A percentile compares a stretch with the other conserved stretches of the same genome.
Evolutionary conservation across 345 rosid genomes (phyloP).

Genomic region (Boechera divaricarpa): DNA sequence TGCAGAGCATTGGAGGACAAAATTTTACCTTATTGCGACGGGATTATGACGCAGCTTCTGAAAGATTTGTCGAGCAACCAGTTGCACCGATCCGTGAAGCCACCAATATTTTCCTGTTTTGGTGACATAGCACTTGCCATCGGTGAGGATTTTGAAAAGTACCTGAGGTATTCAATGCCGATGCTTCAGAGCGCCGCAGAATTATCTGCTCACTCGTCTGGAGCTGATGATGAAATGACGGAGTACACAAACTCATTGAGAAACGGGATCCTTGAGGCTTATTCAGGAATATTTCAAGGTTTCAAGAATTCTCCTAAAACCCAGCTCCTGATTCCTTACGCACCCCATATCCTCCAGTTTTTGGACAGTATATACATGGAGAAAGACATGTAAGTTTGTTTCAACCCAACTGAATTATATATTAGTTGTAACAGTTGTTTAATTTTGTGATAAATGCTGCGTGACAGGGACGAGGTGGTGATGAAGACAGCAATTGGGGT

Average conservation of each 20-base stretch:
- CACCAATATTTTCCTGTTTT: constrained; percentile 76
- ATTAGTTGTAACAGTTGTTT: background rate
- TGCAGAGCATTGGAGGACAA: constrained; percentile 74
- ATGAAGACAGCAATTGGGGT: constrained; percentile 83
- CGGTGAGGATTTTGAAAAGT: constrained; percentile 75
- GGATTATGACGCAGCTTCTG: constrained; percentile 81
- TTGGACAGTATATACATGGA: constrained; percentile 79
- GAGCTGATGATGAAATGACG: constrained; percentile 73
- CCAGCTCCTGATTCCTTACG: constrained; percentile 71
- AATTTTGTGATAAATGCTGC: background rate
- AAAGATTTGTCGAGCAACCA: constrained; percentile 82
- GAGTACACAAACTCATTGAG: constrained; percentile 76
- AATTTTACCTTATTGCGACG: constrained; percentile 70
- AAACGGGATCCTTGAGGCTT: constrained; percentile 78
- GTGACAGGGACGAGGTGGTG: constrained; percentile 72
- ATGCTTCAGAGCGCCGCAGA: constrained; percentile 83
- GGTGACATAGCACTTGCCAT: constrained; percentile 82
- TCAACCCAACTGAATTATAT: background rate
- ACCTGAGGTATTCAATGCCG: constrained; percentile 73
- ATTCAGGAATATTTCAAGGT: constrained; percentile 81
- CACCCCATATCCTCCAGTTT: constrained; percentile 74
- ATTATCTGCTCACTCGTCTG: constrained; percentile 63
- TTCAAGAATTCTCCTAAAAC: constrained; percentile 75
- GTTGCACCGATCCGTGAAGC: constrained; percentile 78
- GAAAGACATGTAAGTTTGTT: constrained; percentile 70